Percentiles rank a stretch among this genome's conserved stretches.
Evolutionary conservation across 768 basidiomycete species (phyloP).

Genomic region (Podaxis sp.): DNA sequence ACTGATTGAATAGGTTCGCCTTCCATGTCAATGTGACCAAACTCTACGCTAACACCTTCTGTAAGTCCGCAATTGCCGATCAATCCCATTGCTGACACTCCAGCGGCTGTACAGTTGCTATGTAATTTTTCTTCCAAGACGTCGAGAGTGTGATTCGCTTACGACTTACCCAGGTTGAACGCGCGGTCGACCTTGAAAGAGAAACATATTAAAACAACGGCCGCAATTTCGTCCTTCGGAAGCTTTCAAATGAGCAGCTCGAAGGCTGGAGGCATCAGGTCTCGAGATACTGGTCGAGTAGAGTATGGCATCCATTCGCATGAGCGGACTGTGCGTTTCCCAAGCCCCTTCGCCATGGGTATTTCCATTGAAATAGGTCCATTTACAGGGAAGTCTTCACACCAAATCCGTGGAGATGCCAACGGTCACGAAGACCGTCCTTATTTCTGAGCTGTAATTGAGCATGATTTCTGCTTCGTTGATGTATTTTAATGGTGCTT

Average conservation of each 20-base stretch:
- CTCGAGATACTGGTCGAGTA: background rate
- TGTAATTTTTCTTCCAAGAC: constrained; percentile 21
- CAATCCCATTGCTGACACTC: background rate
- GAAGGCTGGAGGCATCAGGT: no score
- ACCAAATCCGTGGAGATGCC: constrained; percentile 12
- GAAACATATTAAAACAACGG: constrained; percentile 6
- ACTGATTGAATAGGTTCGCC: constrained; percentile 33
- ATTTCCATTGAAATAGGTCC: background rate
- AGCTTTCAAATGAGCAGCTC: background rate
- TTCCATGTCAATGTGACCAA: constrained; percentile 48
- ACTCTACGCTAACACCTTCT: constrained; percentile 49
- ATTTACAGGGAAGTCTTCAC: background rate
- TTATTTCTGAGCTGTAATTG: constrained; percentile 11
- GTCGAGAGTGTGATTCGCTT: background rate
- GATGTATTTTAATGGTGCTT: background rate
- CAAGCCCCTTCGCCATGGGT: background rate
- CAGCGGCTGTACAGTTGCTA: constrained; percentile 27
- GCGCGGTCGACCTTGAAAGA: constrained; percentile 14
- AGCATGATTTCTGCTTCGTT: background rate
- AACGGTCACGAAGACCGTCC: constrained; percentile 16
- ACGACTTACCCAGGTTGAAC: constrained; percentile 12
- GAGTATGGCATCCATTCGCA: background rate
- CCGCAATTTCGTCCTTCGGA: background rate
- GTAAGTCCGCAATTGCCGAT: constrained; percentile 28
- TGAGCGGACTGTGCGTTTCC: background rate